Conservation (phyloP, 495 filamentous ascomycete species). For the Oidiodendron maius region DNA sequence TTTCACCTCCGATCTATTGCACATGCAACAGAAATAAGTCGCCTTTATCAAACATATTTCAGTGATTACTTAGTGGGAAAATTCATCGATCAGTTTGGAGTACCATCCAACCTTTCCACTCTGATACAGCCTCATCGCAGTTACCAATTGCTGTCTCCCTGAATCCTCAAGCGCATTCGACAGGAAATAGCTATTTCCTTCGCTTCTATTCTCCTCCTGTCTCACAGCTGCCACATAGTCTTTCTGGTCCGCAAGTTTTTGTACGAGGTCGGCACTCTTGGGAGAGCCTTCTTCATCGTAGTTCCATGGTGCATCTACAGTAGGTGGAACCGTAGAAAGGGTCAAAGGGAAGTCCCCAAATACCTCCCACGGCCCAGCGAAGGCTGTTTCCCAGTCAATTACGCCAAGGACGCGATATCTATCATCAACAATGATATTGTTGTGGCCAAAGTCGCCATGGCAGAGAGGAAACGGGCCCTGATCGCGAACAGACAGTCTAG, state of each 20-base stretch:
- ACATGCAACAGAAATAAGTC: too few species aligned
- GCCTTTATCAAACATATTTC: too few species aligned
- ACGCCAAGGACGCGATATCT: constrained; percentile 25
- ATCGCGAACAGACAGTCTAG: constrained; percentile 10
- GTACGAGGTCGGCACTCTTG: not conserved
- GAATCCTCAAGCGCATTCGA: constrained; percentile 5
- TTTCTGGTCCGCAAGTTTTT: constrained; percentile 8
- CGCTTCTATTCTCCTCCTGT: not conserved
- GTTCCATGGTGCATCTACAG: constrained; percentile 10
- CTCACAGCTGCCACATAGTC: constrained; percentile 10
- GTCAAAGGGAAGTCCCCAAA: constrained; percentile 8
- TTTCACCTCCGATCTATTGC: too few species aligned
- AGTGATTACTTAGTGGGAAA: too few species aligned
- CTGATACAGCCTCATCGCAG: constrained; percentile 10
- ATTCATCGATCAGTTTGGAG: too few species aligned
- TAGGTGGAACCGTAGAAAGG: constrained; percentile 7
- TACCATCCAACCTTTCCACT: too few species aligned
- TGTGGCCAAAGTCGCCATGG: constrained; percentile 29
- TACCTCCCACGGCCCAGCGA: constrained; percentile 23
- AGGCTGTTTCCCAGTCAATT: constrained; percentile 32
- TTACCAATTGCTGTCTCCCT: constrained; percentile 5
- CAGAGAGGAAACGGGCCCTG: constrained; percentile 22
- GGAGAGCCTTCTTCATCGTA: constrained; percentile 12
- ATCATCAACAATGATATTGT: constrained; percentile 30
- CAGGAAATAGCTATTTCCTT: constrained; percentile 1